Base-by-base conservation (phyloP, 352 stramenopile genomes). In the Thraustochytrium sp. region DNA sequence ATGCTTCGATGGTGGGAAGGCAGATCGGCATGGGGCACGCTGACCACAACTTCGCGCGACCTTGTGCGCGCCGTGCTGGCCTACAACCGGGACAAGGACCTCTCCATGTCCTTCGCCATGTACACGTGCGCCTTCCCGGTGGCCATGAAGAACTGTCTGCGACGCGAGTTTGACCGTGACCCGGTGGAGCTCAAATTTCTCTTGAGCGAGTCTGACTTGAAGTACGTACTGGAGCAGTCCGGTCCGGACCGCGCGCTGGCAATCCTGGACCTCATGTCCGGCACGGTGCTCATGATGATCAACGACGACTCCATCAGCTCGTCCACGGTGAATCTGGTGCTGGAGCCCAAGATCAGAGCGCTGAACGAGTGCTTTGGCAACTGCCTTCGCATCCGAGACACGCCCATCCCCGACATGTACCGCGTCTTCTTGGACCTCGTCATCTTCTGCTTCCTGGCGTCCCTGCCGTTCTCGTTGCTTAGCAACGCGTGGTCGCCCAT, bases 1-100 rank as follows among this genome's bases (percentile, higher is more conserved):
- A 80, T 80, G 68, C 48, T 80, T 9, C 48, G 68, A 9, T 80
- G 31, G 26, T 80, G 68, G 68, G 68, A 80, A 26, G 68, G 44
- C 0, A 68, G 68, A 13, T 75, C 44, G 23, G 68, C 68, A 16
- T 80, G 68, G 68, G 68, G 68, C 23, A 76, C 16, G 44, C 68
- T 80, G 21, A 53, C 40, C 34, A 65, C 68, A 9, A 16, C 46
- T 0, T 65, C 46, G 13, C 42, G 68, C 9, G 68, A 80, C 49
- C n/a, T 80, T 4, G 68, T 80, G 21, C 48, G 68, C 34, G 31
- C 68, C 37, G 53, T 80, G 23, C n/a, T 80, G 4, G 40, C 46
- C n/a, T 80, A 80, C 68, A 65, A 64, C 51, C 31, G 46, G 13
- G 49, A 44, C 46, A 80, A 80, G 42, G 13, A 63, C 26, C 42